A percentile compares a stretch with the other conserved stretches of the same genome.
These are phyloP conservation scores for Cladosporium sp. DNA, from an alignment of 2,329 filamentous ascomycete genomes.

Conservation along the genomic window DNA sequence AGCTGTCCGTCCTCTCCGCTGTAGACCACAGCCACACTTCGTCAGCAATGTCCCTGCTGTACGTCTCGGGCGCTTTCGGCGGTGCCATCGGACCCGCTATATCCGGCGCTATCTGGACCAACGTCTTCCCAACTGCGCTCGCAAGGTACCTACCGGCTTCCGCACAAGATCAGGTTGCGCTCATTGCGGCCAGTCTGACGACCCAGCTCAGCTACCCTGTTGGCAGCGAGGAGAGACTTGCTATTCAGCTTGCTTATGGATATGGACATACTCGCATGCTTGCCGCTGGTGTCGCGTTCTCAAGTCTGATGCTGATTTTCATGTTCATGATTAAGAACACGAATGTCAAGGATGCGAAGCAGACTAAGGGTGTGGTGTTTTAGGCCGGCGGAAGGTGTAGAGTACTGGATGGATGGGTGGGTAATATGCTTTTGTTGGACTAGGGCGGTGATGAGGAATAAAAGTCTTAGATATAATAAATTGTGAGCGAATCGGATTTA, in stretches of 20 bases:
- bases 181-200: conserved; percentile 41
- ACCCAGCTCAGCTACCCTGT: conserved; percentile 44
- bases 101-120: conserved; percentile 31
- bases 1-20: conserved; percentile 62
- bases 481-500: neutral
- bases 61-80: conserved; percentile 35
- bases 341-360: conserved; percentile 37
- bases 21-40: conserved; percentile 30
- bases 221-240: conserved; percentile 46
- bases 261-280: conserved; percentile 48
- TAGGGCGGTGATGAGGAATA: neutral
- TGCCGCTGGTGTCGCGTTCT: conserved; percentile 38
- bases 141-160: conserved; percentile 23
- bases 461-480: neutral
- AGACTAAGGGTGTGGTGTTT: conserved; percentile 38
- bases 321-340: conserved; percentile 37
- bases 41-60: conserved; percentile 27
- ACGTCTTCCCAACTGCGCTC: conserved; percentile 28
- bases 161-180: conserved; percentile 25
- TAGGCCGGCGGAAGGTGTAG: conserved; percentile 14
- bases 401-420: neutral
- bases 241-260: conserved; percentile 50
- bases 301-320: conserved; percentile 32
- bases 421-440: neutral
- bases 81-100: conserved; percentile 55